These are phyloP conservation scores for Rhodosporidiobolus odoratus DNA, from an alignment of 768 basidiomycete genomes.

Conservation along the genomic window DNA sequence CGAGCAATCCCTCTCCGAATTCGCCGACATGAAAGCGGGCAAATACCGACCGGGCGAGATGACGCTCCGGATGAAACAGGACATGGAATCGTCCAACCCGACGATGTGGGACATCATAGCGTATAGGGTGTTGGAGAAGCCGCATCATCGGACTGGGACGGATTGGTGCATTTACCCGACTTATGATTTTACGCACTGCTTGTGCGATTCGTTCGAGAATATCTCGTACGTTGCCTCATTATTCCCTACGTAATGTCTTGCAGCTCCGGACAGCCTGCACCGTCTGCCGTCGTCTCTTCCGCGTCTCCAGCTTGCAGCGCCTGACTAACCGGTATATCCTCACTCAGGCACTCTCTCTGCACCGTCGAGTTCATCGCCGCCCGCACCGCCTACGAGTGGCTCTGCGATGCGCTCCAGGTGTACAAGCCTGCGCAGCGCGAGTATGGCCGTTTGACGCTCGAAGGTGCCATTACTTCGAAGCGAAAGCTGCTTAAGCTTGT, in stretches of 20 bases:
- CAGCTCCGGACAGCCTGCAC: too few relatives aligned
- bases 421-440: constrained; percentile 97
- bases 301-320: background rate
- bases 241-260: background rate
- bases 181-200: constrained; percentile 97
- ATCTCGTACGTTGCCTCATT: constrained; percentile 71
- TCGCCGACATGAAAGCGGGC: constrained; percentile 86
- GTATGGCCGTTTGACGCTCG: constrained; percentile 84
- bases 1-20: constrained; percentile 79
- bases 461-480: constrained; percentile 95
- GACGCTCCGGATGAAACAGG: constrained; percentile 94
- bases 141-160: constrained; percentile 86
- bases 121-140: constrained; percentile 81
- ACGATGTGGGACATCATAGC: constrained; percentile 99
- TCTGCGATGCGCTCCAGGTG: constrained; percentile 93
- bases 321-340: background rate
- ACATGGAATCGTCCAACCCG: constrained; percentile 77
- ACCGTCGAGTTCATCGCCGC: constrained; percentile 93
- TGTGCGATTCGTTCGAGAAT: constrained; percentile 97
- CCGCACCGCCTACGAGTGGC: constrained; percentile 97
- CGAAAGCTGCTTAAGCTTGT: constrained; percentile 88
- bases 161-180: constrained; percentile 98
- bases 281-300: background rate
- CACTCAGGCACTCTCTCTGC: constrained; percentile 82
- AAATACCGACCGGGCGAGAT: constrained; percentile 86